Conservation (phyloP, 2,329 filamentous ascomycete genomes). For the Aspergillus oerlinghausenensis region DNA sequence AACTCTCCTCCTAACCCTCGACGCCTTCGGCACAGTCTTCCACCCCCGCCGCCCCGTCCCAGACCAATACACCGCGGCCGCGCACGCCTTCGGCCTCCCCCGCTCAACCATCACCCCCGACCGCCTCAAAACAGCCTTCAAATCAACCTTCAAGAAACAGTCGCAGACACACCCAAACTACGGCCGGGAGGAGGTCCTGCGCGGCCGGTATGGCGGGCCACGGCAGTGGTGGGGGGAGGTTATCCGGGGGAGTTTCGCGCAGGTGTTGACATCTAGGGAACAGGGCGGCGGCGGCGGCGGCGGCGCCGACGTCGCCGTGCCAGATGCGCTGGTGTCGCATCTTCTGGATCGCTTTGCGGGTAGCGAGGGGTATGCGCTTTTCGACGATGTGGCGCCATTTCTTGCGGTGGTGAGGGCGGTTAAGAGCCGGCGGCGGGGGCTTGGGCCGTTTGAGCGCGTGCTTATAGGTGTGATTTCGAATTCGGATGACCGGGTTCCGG, state of each 20-base stretch:
- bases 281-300: background rate
- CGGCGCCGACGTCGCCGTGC: constrained; percentile 20
- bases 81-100: constrained; percentile 33
- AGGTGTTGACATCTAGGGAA: constrained; percentile 13
- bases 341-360: constrained; percentile 39
- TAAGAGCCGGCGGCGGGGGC: constrained; percentile 1
- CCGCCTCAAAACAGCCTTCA: constrained; percentile 33
- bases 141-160: constrained; percentile 30
- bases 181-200: constrained; percentile 35
- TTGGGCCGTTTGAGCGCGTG: constrained; percentile 29
- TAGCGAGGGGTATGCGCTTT: constrained; percentile 37
- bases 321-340: constrained; percentile 28
- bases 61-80: constrained; percentile 37
- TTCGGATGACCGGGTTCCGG: constrained; percentile 42
- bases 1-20: constrained; percentile 41
- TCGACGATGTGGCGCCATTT: constrained; percentile 36
- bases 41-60: constrained; percentile 36
- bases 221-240: constrained; percentile 44
- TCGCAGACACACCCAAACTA: constrained; percentile 38
- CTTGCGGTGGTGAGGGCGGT: constrained; percentile 18
- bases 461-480: constrained; percentile 43
- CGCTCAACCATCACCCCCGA: constrained; percentile 22
- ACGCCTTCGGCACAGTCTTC: constrained; percentile 45
- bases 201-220: constrained; percentile 34
- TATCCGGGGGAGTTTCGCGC: constrained; percentile 35